Conservation (phyloP, 495 filamentous ascomycete species). For the Tuber umbilicatum region DNA sequence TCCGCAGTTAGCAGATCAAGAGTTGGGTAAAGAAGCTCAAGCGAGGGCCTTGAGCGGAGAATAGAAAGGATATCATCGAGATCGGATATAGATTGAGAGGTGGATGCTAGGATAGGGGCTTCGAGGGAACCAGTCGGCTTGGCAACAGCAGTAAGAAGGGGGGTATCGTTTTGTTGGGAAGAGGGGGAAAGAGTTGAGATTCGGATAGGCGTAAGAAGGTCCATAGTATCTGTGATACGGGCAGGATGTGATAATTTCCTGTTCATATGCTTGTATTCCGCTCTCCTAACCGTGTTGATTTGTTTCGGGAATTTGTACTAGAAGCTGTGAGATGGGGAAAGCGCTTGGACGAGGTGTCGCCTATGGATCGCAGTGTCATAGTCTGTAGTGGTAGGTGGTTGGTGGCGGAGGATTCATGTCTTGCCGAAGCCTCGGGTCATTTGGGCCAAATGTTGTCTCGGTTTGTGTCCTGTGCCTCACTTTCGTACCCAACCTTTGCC, state of each 20-base stretch:
- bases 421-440: background rate
- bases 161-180: background rate
- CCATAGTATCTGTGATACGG: background rate
- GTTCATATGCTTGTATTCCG: background rate
- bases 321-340: background rate
- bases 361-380: background rate
- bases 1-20: slow-evolving; percentile 18
- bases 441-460: background rate
- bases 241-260: background rate
- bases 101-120: background rate
- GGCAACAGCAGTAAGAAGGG: slow-evolving; percentile 5
- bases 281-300: background rate
- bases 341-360: background rate
- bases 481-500: background rate
- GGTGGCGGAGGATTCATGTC: background rate
- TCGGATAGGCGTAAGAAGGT: background rate
- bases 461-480: background rate
- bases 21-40: slow-evolving; percentile 12
- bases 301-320: background rate
- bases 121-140: slow-evolving; percentile 1
- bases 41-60: slow-evolving; percentile 31
- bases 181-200: background rate
- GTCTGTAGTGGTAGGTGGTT: background rate
- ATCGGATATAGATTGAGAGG: slow-evolving; percentile 15
- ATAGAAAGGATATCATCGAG: slow-evolving; percentile 26